Evolutionary conservation across 2,329 filamentous ascomycete genomes (phyloP).

Genomic region (Sclerotinia borealis): DNA sequence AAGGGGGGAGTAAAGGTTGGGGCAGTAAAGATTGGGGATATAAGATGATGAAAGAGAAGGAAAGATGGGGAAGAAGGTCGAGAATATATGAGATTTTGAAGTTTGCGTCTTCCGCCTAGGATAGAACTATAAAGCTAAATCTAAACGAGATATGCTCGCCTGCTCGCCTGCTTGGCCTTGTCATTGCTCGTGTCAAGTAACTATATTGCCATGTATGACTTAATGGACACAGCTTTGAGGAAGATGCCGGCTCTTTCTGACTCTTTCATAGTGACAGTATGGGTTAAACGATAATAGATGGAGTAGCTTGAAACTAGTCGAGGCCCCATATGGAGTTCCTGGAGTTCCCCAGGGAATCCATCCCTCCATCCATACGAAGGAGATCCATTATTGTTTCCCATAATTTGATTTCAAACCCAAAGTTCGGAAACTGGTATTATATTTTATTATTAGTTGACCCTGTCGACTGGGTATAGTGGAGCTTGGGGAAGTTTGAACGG

Average conservation of each 20-base stretch:
- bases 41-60: neutral
- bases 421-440: no score
- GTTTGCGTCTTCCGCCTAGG: no score
- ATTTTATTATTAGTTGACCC: no score
- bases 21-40: neutral
- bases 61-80: neutral
- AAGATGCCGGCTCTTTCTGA: neutral
- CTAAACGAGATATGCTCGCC: no score
- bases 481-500: neutral
- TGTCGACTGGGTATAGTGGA: no score
- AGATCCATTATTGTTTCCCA: no score
- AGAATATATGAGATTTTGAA: no score
- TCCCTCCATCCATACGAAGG: slow-evolving; percentile 3
- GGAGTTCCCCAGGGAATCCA: neutral
- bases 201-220: neutral
- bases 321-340: neutral
- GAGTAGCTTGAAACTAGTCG: neutral
- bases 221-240: neutral
- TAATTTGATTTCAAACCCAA: no score
- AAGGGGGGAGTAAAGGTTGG: neutral
- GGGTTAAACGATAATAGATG: no score
- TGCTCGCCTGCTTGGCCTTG: no score
- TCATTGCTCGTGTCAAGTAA: neutral
- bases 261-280: neutral
- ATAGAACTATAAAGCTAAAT: no score